Evolutionary conservation across 768 basidiomycete genomes (phyloP).

Genomic region (Auriscalpium orientale): DNA sequence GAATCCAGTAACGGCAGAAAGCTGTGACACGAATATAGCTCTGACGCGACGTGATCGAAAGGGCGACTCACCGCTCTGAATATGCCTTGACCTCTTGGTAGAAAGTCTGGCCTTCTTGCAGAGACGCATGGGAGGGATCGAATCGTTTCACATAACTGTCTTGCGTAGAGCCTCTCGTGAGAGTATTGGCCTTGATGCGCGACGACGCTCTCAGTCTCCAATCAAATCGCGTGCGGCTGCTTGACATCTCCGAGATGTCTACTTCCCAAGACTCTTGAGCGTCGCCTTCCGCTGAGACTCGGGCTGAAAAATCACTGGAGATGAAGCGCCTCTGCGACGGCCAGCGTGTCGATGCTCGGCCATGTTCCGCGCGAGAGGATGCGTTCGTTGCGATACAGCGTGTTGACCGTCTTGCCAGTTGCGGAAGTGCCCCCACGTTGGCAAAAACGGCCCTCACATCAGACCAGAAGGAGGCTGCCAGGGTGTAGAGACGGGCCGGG

Average conservation of each 20-base stretch:
- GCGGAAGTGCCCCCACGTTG: neutral
- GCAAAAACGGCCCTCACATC: conserved; percentile 9
- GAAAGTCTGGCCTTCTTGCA: conserved; percentile 33
- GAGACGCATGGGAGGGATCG: conserved; percentile 26
- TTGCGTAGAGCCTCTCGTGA: conserved; percentile 4
- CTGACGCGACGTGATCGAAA: neutral
- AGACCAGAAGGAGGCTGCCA: conserved; percentile 6
- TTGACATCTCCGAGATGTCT: neutral
- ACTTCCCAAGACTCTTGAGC: neutral
- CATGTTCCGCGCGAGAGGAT: too few species aligned
- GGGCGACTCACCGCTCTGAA: conserved; percentile 38
- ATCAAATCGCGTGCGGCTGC: conserved; percentile 37
- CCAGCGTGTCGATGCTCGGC: too few species aligned
- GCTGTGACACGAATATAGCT: conserved; percentile 19
- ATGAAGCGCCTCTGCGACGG: too few species aligned
- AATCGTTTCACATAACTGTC: conserved; percentile 30
- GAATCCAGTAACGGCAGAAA: conserved; percentile 41
- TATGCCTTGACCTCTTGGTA: conserved; percentile 49
- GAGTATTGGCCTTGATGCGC: conserved; percentile 20
- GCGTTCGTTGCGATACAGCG: too few species aligned
- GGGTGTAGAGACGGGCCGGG: neutral
- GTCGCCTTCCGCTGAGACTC: neutral
- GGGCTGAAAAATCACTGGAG: too few species aligned
- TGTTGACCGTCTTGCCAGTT: too few species aligned
- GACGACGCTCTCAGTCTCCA: conserved; percentile 55